Evolutionary conservation across 2,329 filamentous ascomycete species (phyloP).

Genomic region (Apiospora arundinis): DNA sequence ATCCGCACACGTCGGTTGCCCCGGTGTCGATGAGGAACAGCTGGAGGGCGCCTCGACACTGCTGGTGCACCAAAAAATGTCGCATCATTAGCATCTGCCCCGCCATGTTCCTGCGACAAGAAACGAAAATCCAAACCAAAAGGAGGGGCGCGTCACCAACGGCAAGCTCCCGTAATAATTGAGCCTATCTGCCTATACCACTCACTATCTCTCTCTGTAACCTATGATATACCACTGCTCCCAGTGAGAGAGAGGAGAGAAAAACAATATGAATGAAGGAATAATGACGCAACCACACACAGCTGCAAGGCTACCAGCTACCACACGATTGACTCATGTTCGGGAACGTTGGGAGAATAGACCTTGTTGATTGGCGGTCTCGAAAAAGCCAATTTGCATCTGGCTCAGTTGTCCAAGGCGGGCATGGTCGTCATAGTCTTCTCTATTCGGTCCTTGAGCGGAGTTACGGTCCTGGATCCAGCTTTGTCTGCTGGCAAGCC

Average conservation of each 20-base stretch:
- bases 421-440: conserved; percentile 5
- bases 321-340: background rate
- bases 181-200: background rate
- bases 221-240: too few species aligned
- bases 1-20: conserved; percentile 16
- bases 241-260: background rate
- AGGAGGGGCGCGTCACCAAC: conserved; percentile 7
- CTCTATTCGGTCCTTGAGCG: conserved; percentile 19
- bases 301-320: conserved; percentile 3
- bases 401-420: conserved; percentile 3
- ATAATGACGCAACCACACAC: background rate
- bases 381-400: conserved; percentile 15
- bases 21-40: conserved; percentile 12
- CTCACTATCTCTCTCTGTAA: too few species aligned
- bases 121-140: background rate
- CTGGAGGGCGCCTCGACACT: conserved; percentile 10
- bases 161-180: background rate
- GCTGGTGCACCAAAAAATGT: conserved; percentile 20
- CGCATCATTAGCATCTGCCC: conserved; percentile 19
- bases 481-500: conserved; percentile 17
- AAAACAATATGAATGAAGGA: background rate
- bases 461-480: conserved; percentile 17
- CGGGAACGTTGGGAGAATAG: conserved; percentile 12
- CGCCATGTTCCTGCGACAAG: conserved; percentile 11
- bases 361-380: conserved; percentile 2